A percentile compares a stretch with the other conserved stretches of the same genome.
phyloP scores from a whole-genome alignment of 2,329 filamentous ascomycete species.

The Aspergillus sp. region DNA sequence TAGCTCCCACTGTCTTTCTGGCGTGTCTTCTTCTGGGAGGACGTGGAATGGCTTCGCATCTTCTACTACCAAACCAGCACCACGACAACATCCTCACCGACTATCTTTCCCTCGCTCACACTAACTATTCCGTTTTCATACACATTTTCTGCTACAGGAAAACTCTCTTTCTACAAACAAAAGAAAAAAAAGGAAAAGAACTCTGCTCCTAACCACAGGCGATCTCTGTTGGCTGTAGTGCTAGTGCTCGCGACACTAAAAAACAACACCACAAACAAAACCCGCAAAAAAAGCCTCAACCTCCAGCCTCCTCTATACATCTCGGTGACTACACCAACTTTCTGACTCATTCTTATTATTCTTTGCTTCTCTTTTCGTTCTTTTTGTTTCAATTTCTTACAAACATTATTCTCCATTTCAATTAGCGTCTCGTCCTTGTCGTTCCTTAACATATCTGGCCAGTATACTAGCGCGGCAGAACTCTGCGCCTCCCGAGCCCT shows the following conservation, averaged over 20 bases:
- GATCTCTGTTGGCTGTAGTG: too few species aligned
- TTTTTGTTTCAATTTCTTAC: too few species aligned
- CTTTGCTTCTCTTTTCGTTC: conserved; percentile 1
- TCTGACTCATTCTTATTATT: conserved; percentile 3
- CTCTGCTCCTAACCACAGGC: too few species aligned
- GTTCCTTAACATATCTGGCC: too few species aligned
- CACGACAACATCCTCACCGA: neutral
- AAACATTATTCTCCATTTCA: too few species aligned
- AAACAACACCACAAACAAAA: neutral
- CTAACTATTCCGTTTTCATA: neutral
- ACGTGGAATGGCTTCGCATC: neutral
- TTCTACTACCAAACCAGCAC: too few species aligned
- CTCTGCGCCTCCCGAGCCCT: conserved; percentile 13
- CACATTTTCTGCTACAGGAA: neutral
- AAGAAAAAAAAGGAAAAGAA: too few species aligned
- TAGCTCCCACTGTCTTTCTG: too few species aligned
- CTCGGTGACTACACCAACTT: conserved; percentile 3
- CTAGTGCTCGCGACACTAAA: too few species aligned
- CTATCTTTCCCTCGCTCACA: neutral
- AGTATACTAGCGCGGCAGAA: too few species aligned
- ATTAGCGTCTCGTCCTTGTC: neutral
- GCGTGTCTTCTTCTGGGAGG: neutral
- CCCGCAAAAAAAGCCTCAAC: neutral
- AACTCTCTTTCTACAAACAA: too few species aligned
- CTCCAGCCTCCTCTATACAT: neutral